Base-by-base conservation (phyloP, 768 basidiomycete species). In the Pleurotus platypus region DNA sequence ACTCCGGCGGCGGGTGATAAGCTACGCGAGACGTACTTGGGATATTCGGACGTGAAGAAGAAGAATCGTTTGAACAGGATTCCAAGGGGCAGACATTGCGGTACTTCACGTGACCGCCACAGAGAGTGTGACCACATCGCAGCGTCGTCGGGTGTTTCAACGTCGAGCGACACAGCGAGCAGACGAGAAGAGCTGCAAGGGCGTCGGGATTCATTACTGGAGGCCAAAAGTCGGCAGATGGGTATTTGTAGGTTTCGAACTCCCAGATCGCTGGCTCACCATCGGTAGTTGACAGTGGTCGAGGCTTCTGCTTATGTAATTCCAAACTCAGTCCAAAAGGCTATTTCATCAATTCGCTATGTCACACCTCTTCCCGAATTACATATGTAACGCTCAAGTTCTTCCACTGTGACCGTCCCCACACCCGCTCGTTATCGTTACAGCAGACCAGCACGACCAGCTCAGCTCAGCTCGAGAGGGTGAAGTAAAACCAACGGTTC, bases 71-170 rank as follows among this genome's bases (percentile, higher is more conserved):
- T 55, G 58, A 49, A 62, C 75, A 84, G 45, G 50, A 56, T 8
- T 68, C 66, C 24, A 73, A 58, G 5, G 75, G 74, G 58, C 73
- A 74, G 40, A 59, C 37, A 35, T 46, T 50, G 40, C 20, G 15
- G 6, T 22, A 38, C 26, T 55, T 55, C 39, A 50, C 47, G 66
- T 91, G 90, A n/a, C 20, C 46, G 0, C 82, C 69, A 63, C 93
- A 97, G 60, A 95, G 60, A 18, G 92, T 79, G 67, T 97, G 94
- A 54, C 94, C 94, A 65, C 94, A 97, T 63, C 75, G 80, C 40
- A 96, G 84, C 0, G 76, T 94, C 74, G 63, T 87, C 71, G 75
- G 92, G 75, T 62, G 70, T 72, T 30, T 78, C 76, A 94, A 66
- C 64, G 76, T 37, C 80, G 72, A 2, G 86, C 85, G 3, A 62